Percentiles rank a stretch among this genome's conserved stretches.
Conservation (phyloP, 345 rosid species). For the Populus ilicifolia region DNA sequence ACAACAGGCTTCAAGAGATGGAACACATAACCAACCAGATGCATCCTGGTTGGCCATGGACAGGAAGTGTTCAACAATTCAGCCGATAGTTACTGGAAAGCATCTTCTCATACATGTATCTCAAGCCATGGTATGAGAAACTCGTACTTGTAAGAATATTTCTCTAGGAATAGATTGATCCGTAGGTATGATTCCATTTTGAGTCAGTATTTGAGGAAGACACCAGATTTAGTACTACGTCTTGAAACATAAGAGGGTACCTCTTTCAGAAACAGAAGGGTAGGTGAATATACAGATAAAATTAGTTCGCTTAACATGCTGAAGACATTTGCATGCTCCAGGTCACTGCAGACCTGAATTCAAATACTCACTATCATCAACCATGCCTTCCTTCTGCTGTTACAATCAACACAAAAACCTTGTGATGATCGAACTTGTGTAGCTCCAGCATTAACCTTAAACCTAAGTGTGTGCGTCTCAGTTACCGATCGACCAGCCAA, state of each 20-base stretch:
- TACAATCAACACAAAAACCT: too few species aligned
- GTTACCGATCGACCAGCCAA: too few species aligned
- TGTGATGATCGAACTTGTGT: too few species aligned
- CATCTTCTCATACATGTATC: background rate
- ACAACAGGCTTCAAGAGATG: background rate
- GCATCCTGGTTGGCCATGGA: conserved; percentile 11
- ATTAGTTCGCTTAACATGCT: background rate
- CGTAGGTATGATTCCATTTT: too few species aligned
- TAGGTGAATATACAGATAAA: background rate
- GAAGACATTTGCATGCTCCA: too few species aligned
- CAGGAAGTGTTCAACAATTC: background rate
- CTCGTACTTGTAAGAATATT: too few species aligned
- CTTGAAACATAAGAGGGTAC: background rate
- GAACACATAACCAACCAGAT: background rate
- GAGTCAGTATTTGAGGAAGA: background rate
- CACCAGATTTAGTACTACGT: background rate
- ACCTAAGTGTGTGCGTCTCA: too few species aligned
- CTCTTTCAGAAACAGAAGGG: background rate
- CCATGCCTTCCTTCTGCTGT: too few species aligned
- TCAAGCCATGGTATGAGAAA: background rate
- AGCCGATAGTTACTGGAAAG: background rate
- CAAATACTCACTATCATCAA: background rate
- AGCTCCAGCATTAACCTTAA: too few species aligned
- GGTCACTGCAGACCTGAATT: background rate
- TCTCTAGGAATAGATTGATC: background rate